Evolutionary conservation across 2,329 filamentous ascomycete genomes (phyloP).

Genomic region (Colletotrichum tofieldiae): DNA sequence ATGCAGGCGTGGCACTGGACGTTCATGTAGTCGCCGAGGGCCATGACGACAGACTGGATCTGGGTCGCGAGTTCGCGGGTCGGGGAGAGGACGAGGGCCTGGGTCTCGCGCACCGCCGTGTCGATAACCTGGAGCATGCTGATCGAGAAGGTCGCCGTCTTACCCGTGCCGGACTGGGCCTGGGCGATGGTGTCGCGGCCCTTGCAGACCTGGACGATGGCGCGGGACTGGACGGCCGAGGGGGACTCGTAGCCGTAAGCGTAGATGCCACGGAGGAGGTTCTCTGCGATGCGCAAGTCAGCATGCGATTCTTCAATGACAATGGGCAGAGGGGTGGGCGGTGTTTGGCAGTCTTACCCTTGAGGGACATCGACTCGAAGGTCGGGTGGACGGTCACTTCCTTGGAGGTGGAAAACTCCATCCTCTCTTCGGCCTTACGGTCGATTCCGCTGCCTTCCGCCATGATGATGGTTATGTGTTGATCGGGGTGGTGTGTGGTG

Average conservation of each 20-base stretch:
- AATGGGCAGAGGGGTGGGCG: neutral
- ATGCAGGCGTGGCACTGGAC: conserved; percentile 99
- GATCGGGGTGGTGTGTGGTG: neutral
- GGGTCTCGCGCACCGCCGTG: conserved; percentile 91
- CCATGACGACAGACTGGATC: conserved; percentile 98
- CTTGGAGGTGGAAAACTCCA: conserved; percentile 98
- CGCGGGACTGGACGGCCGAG: conserved; percentile 96
- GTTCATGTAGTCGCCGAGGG: conserved; percentile 99
- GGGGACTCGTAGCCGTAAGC: conserved; percentile 99
- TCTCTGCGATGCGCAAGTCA: conserved; percentile 69
- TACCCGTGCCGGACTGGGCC: conserved; percentile 96
- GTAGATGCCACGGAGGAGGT: conserved; percentile 96
- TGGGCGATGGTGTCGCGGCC: conserved; percentile 99
- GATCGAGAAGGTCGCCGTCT: conserved; percentile 97
- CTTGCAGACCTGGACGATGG: conserved; percentile 99
- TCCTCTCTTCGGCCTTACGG: conserved; percentile 93
- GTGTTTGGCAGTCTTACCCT: conserved; percentile 66
- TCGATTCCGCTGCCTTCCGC: conserved; percentile 86
- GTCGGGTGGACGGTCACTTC: conserved; percentile 96
- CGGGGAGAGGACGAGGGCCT: conserved; percentile 95
- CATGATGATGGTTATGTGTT: conserved; percentile 71
- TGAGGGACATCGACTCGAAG: conserved; percentile 96
- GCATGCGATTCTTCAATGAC: neutral
- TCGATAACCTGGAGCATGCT: conserved; percentile 97
- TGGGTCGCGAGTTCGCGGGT: conserved; percentile 97